Evolutionary conservation across 352 stramenopile genomes (phyloP), one percentile per base, ranked within the genome.

Genomic region (Globisporangium paddicum): DNA sequence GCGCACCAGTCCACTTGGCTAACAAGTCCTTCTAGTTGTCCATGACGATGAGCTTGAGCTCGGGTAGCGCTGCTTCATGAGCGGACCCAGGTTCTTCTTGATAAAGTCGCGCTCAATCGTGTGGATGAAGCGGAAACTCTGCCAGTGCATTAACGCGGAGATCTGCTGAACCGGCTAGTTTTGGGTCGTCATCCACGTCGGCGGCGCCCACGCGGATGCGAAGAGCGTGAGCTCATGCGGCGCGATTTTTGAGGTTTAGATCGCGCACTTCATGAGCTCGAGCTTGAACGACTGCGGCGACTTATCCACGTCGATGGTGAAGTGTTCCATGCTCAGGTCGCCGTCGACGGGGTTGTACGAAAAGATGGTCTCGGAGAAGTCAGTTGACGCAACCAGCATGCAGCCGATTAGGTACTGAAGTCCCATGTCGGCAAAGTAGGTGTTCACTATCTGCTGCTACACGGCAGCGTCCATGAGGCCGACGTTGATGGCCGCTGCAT

Each of bases 111-210:
- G 59, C 55, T 86, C 67, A 48, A 48, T 52, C 46, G 62, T 34
- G 5, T 55, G 23, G 11, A 58, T 73, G 10, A 83, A 70, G 1
- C 74, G 71, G 25, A 83, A 73, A 32, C 65, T 80, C 28, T 88
- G 69, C 75, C 79, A 89, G 10, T 49, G 34, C 30, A 70, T 69
- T 1, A 72, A 37, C 32, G 71, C 63, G 14, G 78, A 23, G 0
- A 53, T 37, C 14, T 68, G 61, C 14, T 77, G 67, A 21, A 73
- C 63, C 2, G 86, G 82, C 66, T 95, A 85, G 47, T 95, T 95
- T 55, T 95, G 86, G 25, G 75, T 72, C 50, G 90, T 94, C 86
- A 95, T 95, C 83, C 84, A 96, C 35, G 60, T 58, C 3, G 86
- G 86, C 2, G 80, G 77, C 13, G 77, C 84, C 86, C 86, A 96